Evolutionary conservation across 1,139 yeast species (phyloP).

Genomic region (Sugiyamaella pinicola): DNA sequence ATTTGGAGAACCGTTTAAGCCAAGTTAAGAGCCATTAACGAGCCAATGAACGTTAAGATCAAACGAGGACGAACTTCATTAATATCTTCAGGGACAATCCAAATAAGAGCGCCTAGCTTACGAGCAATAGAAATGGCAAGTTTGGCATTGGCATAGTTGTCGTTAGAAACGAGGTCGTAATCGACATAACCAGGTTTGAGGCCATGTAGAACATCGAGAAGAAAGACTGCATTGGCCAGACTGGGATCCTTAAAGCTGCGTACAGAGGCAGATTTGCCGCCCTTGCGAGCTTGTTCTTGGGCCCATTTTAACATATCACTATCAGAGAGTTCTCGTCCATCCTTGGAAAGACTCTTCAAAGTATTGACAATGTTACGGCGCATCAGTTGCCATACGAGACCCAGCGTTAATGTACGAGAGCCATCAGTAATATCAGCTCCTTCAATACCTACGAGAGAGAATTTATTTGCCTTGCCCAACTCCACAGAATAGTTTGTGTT

Average conservation of each 20-base stretch:
- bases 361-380: constrained; percentile 90
- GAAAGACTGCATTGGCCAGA: constrained; percentile 73
- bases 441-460: constrained; percentile 95
- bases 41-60: constrained; percentile 91
- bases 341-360: constrained; percentile 67
- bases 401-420: constrained; percentile 82
- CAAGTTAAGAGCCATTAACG: constrained; percentile 69
- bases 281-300: constrained; percentile 76
- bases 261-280: constrained; percentile 59
- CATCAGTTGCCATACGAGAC: constrained; percentile 99
- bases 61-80: constrained; percentile 93
- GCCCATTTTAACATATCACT: constrained; percentile 93
- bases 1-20: neutral
- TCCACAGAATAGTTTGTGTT: constrained; percentile 96
- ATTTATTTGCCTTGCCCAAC: constrained; percentile 87
- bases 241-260: constrained; percentile 86
- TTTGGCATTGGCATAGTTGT: constrained; percentile 93
- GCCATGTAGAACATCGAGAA: constrained; percentile 89
- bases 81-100: constrained; percentile 99
- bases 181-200: constrained; percentile 97
- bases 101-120: constrained; percentile 94
- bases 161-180: constrained; percentile 84
- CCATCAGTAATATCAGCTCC: constrained; percentile 98
- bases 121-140: constrained; percentile 98
- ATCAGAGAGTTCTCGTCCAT: constrained; percentile 77